A percentile compares a stretch with the other conserved stretches of the same genome.
phyloP scores from a whole-genome alignment of 352 stramenopile species.

The Pythium phragmitis region DNA sequence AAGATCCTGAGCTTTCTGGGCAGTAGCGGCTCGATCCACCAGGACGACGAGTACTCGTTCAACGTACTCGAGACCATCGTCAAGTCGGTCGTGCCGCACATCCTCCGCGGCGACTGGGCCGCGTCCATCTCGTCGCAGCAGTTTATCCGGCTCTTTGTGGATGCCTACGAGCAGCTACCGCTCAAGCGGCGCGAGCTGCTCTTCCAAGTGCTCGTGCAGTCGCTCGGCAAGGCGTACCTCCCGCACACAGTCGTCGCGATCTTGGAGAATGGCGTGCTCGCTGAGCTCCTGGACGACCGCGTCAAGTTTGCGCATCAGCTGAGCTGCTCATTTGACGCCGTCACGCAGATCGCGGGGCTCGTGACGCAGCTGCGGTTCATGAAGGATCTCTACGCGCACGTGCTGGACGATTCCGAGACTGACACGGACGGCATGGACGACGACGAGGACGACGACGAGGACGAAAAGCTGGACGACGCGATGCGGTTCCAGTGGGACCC shows the following conservation, averaged over 20 bases:
- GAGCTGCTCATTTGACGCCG: slow-evolving; percentile 54
- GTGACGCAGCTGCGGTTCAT: slow-evolving; percentile 62
- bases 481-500: slow-evolving; percentile 42
- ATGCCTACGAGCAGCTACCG: slow-evolving; percentile 70
- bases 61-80: slow-evolving; percentile 87
- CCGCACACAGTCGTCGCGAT: slow-evolving; percentile 59
- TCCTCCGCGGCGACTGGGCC: slow-evolving; percentile 32
- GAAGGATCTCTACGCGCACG: slow-evolving; percentile 58
- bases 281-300: slow-evolving; percentile 45
- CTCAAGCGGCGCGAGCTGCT: slow-evolving; percentile 50
- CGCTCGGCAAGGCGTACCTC: slow-evolving; percentile 50
- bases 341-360: slow-evolving; percentile 56
- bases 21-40: slow-evolving; percentile 45
- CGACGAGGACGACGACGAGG: slow-evolving; percentile 54
- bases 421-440: slow-evolving; percentile 71
- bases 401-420: slow-evolving; percentile 69
- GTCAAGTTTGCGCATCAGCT: slow-evolving; percentile 68
- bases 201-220: slow-evolving; percentile 63
- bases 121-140: slow-evolving; percentile 59
- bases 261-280: slow-evolving; percentile 43
- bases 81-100: slow-evolving; percentile 75
- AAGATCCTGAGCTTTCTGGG: slow-evolving; percentile 74
- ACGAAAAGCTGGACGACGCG: slow-evolving; percentile 42
- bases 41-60: slow-evolving; percentile 87
- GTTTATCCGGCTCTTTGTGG: slow-evolving; percentile 77